Conservation (phyloP, 2,329 filamentous ascomycete species). For the Fusarium sp. region DNA sequence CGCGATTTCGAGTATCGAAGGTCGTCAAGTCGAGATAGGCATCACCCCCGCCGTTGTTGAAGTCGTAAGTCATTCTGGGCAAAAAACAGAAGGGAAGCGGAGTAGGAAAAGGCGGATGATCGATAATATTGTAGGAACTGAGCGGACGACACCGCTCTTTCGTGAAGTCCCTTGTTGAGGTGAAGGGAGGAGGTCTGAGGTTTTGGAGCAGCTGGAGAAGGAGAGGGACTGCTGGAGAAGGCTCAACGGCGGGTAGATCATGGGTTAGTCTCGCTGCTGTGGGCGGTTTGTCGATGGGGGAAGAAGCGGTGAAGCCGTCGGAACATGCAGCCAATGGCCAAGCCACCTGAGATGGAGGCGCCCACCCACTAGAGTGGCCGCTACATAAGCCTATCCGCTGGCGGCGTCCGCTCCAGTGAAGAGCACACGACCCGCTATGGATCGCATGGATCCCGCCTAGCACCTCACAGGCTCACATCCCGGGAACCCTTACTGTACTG, state of each 20-base stretch:
- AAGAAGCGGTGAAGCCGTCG: conserved; percentile 54
- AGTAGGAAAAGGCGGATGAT: conserved; percentile 42
- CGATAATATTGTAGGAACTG: conserved; percentile 50
- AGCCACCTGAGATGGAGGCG: conserved; percentile 41
- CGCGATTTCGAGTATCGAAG: conserved; percentile 67
- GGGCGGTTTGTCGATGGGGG: conserved; percentile 45
- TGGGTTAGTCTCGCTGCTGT: conserved; percentile 38
- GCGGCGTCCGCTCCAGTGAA: conserved; percentile 33
- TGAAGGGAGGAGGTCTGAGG: conserved; percentile 45
- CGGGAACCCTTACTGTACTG: conserved; percentile 14
- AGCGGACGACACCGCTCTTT: conserved; percentile 59
- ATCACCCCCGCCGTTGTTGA: conserved; percentile 66
- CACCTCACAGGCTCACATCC: conserved; percentile 18
- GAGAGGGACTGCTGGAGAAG: conserved; percentile 41
- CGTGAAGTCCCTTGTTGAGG: conserved; percentile 46
- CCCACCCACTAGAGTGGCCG: conserved; percentile 39
- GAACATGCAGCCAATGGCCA: conserved; percentile 50
- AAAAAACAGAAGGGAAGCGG: conserved; percentile 48
- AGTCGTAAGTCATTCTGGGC: conserved; percentile 67
- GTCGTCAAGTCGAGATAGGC: conserved; percentile 67
- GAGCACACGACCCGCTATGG: conserved; percentile 24
- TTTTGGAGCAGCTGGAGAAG: conserved; percentile 43
- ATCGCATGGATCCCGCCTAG: conserved; percentile 2
- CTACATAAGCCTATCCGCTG: conserved; percentile 41
- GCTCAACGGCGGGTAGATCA: conserved; percentile 39